Base-by-base conservation (phyloP, 441 rosid species). In the Gossypium trilobum region DNA sequence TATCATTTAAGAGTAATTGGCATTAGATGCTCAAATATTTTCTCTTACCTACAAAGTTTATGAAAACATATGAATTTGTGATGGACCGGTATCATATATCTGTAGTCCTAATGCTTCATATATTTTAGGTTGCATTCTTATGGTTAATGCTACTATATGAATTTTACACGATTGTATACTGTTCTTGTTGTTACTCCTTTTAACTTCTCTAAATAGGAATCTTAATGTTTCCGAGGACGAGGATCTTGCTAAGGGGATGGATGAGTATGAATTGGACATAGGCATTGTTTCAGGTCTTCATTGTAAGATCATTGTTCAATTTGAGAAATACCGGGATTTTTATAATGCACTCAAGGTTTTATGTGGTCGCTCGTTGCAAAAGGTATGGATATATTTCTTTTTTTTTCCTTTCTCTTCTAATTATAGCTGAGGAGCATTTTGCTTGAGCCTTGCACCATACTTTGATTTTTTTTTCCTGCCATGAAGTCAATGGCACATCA, bases 261-360 rank as follows among this genome's bases (percentile, higher is more conserved):
- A 83, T 13, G 91, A 79, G 72, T 89, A 81, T 57, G 81, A 63
- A 48, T 82, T 75, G 31, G 64, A 59, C 65, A n/a, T 59, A 39
- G 78, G 82, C 79, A 74, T 94, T 31, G 85, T 87, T 78, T 84
- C 96, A 58, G 97, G 97, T 78, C 99, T 95, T 42, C 84, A 92
- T 48, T 92, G 97, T 85, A 95, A 91, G 81, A 87, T 95, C 66
- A 90, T 95, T 69, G 96, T 88, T 78, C 96, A 89, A 79, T 92
- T 92, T 62, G 97, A 95, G 87, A 89, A 84, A 76, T 75, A 85
- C 73, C 64, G 46, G 51, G 99, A 95, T 73, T 91, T 95, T 58
- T 84, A 79, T 72, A 87, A 86, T 78, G 87, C 94, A 59, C 82
- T 92, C 75, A 88, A 85, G 82, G 92, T 85, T 61, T 82, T 95